A percentile compares a stretch with the other conserved stretches of the same genome.
These are phyloP conservation scores for Rosa rugosa DNA, from an alignment of 306 rosid species.

Conservation along the genomic window DNA sequence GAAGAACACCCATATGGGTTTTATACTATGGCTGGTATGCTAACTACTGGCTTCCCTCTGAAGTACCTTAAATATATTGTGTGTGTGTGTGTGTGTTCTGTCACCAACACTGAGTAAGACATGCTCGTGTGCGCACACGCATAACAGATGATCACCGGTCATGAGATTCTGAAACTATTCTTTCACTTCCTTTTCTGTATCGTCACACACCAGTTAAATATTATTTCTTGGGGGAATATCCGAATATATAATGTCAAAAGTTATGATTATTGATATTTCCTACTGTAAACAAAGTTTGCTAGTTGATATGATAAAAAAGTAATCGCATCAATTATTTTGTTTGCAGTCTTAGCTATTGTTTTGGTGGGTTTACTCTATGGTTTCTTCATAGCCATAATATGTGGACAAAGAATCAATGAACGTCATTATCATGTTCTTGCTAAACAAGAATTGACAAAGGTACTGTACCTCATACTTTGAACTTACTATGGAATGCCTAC, in stretches of 20 bases:
- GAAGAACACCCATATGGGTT: constrained; percentile 99
- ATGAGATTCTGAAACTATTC: not conserved
- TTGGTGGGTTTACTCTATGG: constrained; percentile 98
- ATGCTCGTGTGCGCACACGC: not conserved
- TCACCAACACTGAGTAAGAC: not conserved
- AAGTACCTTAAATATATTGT: not conserved
- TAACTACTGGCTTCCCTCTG: constrained; percentile 5
- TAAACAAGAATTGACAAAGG: constrained; percentile 95
- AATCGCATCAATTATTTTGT: constrained; percentile 9
- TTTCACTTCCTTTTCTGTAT: not conserved
- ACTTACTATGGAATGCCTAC: not conserved
- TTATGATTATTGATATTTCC: not conserved
- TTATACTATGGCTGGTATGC: constrained; percentile 92
- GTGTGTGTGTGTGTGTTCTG: not conserved
- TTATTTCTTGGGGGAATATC: not conserved
- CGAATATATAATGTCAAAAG: not conserved
- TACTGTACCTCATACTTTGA: constrained; percentile 30
- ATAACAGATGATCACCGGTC: not conserved
- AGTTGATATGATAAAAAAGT: not conserved
- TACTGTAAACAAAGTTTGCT: not conserved
- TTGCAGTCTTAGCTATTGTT: constrained; percentile 88
- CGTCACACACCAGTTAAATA: not conserved
- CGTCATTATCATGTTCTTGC: constrained; percentile 99
- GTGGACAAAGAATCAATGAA: constrained; percentile 97
- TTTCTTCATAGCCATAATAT: constrained; percentile 96